phyloP scores from a whole-genome alignment of 208 protist genomes.

The Blastocrithidia nonstop region DNA sequence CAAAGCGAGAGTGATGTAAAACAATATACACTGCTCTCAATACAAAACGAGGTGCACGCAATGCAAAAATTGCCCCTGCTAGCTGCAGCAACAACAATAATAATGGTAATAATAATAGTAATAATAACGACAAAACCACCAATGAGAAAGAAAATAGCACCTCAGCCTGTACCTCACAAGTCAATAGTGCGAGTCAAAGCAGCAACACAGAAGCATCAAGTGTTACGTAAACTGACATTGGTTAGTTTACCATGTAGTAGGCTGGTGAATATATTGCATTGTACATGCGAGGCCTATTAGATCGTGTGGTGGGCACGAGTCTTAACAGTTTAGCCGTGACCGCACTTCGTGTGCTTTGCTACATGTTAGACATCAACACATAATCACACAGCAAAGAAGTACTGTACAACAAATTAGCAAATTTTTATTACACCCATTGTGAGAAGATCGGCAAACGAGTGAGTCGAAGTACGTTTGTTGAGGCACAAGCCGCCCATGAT shows the following conservation, averaged over 20 bases:
- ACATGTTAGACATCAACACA: constrained; percentile 49
- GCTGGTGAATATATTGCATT: constrained; percentile 44
- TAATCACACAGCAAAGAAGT: constrained; percentile 26
- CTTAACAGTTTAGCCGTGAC: constrained; percentile 45
- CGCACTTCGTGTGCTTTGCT: constrained; percentile 48
- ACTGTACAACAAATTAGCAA: constrained; percentile 65
- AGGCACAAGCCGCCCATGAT: constrained; percentile 31
- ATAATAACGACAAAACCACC: no score
- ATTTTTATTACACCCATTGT: constrained; percentile 71
- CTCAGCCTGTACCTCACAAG: no score
- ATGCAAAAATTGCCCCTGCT: no score
- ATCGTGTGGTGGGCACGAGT: constrained; percentile 57
- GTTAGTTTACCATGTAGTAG: constrained; percentile 13
- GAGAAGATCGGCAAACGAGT: constrained; percentile 75
- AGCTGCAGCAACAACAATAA: no score
- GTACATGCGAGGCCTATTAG: constrained; percentile 57
- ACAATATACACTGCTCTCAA: no score
- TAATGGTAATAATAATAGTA: no score
- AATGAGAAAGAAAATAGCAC: no score
- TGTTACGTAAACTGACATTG: no score
- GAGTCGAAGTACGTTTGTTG: constrained; percentile 21
- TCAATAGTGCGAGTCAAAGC: no score
- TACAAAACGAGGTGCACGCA: no score
- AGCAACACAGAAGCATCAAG: no score
- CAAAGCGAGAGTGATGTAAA: constrained; percentile 34